Percentiles rank a stretch among this genome's conserved stretches.
Conservation (phyloP, 1,284 basidiomycete genomes). For the Papiliotrema laurentii region DNA sequence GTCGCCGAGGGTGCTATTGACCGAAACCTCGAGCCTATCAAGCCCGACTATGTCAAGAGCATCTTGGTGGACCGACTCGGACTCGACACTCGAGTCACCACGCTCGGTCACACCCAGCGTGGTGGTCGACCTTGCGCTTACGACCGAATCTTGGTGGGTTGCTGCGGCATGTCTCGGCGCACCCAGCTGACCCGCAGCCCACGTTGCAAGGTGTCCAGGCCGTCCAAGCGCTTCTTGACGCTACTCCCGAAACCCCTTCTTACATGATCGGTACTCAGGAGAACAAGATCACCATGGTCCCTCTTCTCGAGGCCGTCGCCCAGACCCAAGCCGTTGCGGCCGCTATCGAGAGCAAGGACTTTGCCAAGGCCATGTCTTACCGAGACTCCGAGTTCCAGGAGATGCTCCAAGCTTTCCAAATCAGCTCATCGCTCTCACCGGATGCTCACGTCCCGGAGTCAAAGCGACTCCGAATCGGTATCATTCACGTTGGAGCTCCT, state of each 20-base stretch:
- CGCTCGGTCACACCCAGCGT: constrained; percentile 93
- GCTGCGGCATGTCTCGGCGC: background rate
- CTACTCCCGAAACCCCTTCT: constrained; percentile 83
- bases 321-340: constrained; percentile 80
- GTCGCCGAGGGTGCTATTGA: constrained; percentile 95
- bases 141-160: constrained; percentile 79
- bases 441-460: constrained; percentile 60
- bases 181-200: constrained; percentile 56
- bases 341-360: constrained; percentile 80
- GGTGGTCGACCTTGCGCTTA: constrained; percentile 89
- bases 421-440: constrained; percentile 63
- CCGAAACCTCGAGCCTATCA: constrained; percentile 80
- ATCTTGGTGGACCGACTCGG: constrained; percentile 80
- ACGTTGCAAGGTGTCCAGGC: constrained; percentile 94
- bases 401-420: constrained; percentile 75
- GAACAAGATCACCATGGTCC: constrained; percentile 90
- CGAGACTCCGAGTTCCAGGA: constrained; percentile 91
- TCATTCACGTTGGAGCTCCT: constrained; percentile 94
- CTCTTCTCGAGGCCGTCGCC: constrained; percentile 86
- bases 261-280: constrained; percentile 97
- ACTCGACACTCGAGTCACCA: constrained; percentile 96
- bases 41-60: constrained; percentile 82
- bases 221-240: constrained; percentile 81
- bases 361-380: constrained; percentile 77
- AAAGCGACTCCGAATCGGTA: constrained; percentile 77